Evolutionary conservation across 2,329 filamentous ascomycete species (phyloP).

Genomic region (Fusarium graminum): DNA sequence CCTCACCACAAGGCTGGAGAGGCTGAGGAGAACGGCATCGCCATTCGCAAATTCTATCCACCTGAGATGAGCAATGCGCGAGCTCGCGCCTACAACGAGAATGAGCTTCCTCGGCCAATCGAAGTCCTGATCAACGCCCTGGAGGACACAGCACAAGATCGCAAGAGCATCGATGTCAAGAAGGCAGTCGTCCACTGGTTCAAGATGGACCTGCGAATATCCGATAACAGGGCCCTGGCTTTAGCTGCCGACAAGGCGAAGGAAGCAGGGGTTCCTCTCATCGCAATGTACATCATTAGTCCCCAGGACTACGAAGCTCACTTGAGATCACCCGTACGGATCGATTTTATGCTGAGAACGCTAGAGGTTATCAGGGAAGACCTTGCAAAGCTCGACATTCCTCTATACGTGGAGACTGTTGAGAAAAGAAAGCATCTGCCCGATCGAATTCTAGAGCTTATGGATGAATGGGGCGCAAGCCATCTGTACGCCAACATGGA

Average conservation of each 20-base stretch:
- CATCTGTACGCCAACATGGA: slow-evolving; percentile 88
- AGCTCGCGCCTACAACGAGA: slow-evolving; percentile 78
- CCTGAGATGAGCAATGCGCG: slow-evolving; percentile 87
- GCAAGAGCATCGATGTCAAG: slow-evolving; percentile 66
- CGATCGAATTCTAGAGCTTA: slow-evolving; percentile 71
- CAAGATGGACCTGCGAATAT: slow-evolving; percentile 80
- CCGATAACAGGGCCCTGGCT: slow-evolving; percentile 79
- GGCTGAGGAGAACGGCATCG: slow-evolving; percentile 70
- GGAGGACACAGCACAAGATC: slow-evolving; percentile 67
- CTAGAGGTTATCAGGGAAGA: slow-evolving; percentile 74
- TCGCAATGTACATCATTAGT: slow-evolving; percentile 83
- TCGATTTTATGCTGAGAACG: slow-evolving; percentile 85
- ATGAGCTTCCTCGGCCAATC: slow-evolving; percentile 78
- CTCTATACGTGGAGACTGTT: slow-evolving; percentile 80
- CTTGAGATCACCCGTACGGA: slow-evolving; percentile 75
- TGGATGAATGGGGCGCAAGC: slow-evolving; percentile 77
- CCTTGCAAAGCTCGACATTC: slow-evolving; percentile 78
- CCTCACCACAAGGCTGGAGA: slow-evolving; percentile 63
- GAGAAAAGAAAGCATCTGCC: slow-evolving; percentile 74
- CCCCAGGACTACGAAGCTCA: slow-evolving; percentile 90
- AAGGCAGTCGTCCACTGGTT: slow-evolving; percentile 89
- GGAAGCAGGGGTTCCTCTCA: slow-evolving; percentile 75
- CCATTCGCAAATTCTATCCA: slow-evolving; percentile 83
- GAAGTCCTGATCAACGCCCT: slow-evolving; percentile 74
- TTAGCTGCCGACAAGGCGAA: slow-evolving; percentile 75